phyloP scores from a whole-genome alignment of 768 basidiomycete species.

The Fomitopsis serialis region DNA sequence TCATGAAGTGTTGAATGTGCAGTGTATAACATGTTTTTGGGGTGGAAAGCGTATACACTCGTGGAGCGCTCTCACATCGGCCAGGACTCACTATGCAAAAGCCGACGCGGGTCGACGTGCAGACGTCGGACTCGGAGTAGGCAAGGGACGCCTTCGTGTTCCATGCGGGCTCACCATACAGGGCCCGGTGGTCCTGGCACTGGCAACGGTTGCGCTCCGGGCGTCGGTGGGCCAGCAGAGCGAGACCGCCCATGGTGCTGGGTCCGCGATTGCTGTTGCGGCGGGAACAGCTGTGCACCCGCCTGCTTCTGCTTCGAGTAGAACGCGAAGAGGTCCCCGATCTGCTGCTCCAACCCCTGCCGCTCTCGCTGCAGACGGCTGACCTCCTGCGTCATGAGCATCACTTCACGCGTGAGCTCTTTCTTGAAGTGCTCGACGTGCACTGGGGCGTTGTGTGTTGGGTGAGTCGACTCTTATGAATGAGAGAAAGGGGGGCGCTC shows the following conservation, averaged over 20 bases:
- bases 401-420: conserved; percentile 69
- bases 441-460: conserved; percentile 32
- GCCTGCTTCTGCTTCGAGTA: conserved; percentile 61
- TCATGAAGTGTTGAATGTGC: too few species aligned
- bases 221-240: neutral
- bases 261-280: neutral
- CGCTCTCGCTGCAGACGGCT: conserved; percentile 60
- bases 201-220: neutral
- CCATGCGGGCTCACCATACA: too few species aligned
- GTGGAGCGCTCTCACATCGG: too few species aligned
- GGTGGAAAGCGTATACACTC: too few species aligned
- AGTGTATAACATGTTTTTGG: too few species aligned
- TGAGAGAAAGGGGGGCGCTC: conserved; percentile 10
- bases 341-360: conserved; percentile 61
- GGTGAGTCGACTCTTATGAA: neutral
- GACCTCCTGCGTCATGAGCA: conserved; percentile 70
- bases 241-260: neutral
- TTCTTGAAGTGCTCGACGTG: conserved; percentile 89
- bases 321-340: conserved; percentile 68
- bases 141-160: neutral
- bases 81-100: neutral
- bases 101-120: neutral
- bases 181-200: neutral
- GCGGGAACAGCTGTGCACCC: conserved; percentile 5
- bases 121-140: neutral